Conservation (phyloP, 345 rosid genomes). For the Lepidium didymum region DNA sequence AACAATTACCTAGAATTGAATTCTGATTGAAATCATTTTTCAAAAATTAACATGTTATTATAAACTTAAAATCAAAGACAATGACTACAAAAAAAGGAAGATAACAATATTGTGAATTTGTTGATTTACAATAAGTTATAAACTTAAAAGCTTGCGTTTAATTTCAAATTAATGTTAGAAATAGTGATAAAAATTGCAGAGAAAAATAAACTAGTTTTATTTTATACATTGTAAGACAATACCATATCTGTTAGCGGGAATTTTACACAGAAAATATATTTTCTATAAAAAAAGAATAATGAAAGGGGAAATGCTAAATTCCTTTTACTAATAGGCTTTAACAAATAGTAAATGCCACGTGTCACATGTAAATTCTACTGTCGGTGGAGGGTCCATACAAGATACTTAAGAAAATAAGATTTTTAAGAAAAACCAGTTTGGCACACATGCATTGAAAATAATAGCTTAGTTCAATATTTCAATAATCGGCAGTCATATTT, state of each 20-base stretch:
- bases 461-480: neutral
- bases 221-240: neutral
- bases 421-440: neutral
- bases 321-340: neutral
- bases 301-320: neutral
- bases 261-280: neutral
- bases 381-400: conserved; percentile 11
- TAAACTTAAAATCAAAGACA: neutral
- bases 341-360: neutral
- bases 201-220: neutral
- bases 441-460: neutral
- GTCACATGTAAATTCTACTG: neutral
- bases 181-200: neutral
- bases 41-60: neutral
- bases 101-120: neutral
- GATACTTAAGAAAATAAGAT: neutral
- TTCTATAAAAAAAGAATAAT: too few species aligned
- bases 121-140: neutral
- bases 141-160: neutral
- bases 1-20: too few species aligned
- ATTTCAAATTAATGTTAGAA: neutral
- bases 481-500: neutral
- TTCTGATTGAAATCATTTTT: too few species aligned
- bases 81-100: neutral
- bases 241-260: neutral